Evolutionary conservation across 768 basidiomycete species (phyloP).

Genomic region (Punctularia strigosozonata): DNA sequence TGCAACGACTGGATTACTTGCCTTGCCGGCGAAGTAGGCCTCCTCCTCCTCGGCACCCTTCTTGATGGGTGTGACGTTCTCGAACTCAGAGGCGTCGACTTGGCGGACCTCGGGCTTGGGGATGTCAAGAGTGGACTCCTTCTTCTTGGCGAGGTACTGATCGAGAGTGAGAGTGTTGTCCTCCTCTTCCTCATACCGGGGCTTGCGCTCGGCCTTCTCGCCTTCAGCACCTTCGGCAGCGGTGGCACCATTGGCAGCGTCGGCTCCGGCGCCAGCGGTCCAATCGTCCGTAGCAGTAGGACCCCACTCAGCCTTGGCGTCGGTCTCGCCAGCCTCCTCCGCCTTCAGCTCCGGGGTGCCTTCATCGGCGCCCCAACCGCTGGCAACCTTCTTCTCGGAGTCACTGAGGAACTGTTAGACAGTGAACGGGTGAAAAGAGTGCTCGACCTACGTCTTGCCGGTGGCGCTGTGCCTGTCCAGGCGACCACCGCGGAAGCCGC

Average conservation of each 20-base stretch:
- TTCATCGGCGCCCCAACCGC: constrained; percentile 92
- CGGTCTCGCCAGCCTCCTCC: constrained; percentile 63
- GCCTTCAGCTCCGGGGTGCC: constrained; percentile 72
- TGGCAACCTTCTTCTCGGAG: constrained; percentile 89
- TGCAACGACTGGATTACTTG: constrained; percentile 20
- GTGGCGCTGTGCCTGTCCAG: constrained; percentile 84
- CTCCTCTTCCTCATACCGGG: constrained; percentile 69
- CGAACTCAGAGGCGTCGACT: constrained; percentile 61
- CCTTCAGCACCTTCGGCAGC: constrained; percentile 21
- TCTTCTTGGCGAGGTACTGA: constrained; percentile 80
- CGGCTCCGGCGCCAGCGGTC: constrained; percentile 21
- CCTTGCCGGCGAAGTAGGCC: constrained; percentile 87
- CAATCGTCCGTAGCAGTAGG: constrained; percentile 18
- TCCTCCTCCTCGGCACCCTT: constrained; percentile 56
- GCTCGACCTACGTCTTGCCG: constrained; percentile 56
- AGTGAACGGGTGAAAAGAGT: neutral
- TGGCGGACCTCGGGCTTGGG: constrained; percentile 72
- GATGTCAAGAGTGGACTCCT: constrained; percentile 38
- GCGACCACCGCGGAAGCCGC: constrained; percentile 48
- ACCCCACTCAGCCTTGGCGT: constrained; percentile 40
- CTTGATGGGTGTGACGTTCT: constrained; percentile 52
- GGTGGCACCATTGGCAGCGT: constrained; percentile 11
- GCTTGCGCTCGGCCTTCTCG: constrained; percentile 22
- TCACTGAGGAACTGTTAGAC: constrained; percentile 40
- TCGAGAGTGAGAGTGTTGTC: constrained; percentile 92